Percentiles rank a stretch among this genome's conserved stretches.
These are phyloP conservation scores for Pichia heedii DNA, from an alignment of 805 yeast genomes.

Conservation along the genomic window DNA sequence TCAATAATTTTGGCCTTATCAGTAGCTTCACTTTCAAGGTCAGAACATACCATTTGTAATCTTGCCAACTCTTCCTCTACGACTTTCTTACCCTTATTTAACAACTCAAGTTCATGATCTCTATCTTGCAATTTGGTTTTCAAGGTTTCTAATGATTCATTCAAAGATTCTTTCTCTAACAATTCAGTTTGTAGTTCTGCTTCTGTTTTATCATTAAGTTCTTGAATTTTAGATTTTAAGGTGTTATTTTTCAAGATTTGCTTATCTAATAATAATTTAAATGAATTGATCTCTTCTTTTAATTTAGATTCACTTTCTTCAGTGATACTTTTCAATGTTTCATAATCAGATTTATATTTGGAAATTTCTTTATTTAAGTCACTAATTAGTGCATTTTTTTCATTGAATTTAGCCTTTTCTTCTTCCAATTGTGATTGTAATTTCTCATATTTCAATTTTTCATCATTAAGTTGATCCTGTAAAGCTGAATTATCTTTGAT, in stretches of 20 bases:
- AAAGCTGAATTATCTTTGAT: too few relatives aligned
- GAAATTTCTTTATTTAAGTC: background rate
- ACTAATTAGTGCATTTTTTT: background rate
- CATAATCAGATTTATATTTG: background rate
- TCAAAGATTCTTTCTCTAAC: background rate
- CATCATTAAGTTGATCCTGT: too few relatives aligned
- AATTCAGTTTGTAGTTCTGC: background rate
- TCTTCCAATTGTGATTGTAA: background rate
- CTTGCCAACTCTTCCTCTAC: constrained; percentile 5
- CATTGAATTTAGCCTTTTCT: background rate
- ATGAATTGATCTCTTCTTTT: background rate
- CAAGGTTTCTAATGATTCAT: background rate
- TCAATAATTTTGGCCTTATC: constrained; percentile 1
- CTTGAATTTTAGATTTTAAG: background rate
- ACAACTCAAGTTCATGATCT: background rate
- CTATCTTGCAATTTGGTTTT: background rate
- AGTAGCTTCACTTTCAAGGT: constrained; percentile 1
- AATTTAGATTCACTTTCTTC: background rate
- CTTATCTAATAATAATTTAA: background rate
- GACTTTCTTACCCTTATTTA: background rate
- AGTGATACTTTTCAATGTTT: background rate
- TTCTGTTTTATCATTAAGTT: background rate
- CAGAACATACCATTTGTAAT: constrained; percentile 4
- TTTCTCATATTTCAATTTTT: background rate
- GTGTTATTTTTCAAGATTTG: background rate